Conservation (phyloP, 2,329 filamentous ascomycete species). For the Xylariomycetidae sp. region DNA sequence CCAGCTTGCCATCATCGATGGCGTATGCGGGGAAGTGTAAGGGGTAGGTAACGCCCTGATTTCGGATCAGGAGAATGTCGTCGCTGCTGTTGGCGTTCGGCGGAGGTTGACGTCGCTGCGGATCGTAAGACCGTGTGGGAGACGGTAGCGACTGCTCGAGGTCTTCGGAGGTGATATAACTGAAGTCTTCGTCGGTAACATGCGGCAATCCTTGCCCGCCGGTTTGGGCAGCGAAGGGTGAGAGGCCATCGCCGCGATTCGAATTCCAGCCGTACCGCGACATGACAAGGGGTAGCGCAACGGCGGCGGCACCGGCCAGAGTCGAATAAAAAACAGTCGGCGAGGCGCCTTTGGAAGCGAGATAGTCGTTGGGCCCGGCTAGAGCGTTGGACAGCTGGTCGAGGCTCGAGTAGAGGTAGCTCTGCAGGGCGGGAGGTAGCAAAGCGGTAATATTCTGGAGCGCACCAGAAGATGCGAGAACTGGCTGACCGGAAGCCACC, state of each 20-base stretch:
- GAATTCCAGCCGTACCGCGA: conserved; percentile 47
- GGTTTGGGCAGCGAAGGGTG: conserved; percentile 43
- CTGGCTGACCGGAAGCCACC: conserved; percentile 54
- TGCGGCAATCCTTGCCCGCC: conserved; percentile 45
- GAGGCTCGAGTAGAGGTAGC: conserved; percentile 49
- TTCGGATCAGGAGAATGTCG: conserved; percentile 65
- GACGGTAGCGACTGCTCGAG: conserved; percentile 40
- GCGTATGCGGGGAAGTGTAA: conserved; percentile 69
- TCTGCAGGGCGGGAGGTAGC: conserved; percentile 40
- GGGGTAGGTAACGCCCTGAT: conserved; percentile 59
- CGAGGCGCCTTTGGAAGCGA: conserved; percentile 45
- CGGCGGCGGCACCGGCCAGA: conserved; percentile 39
- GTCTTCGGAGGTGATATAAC: conserved; percentile 77
- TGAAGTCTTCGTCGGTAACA: conserved; percentile 71
- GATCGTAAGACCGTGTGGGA: conserved; percentile 35
- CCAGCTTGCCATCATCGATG: conserved; percentile 67
- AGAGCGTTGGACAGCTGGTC: conserved; percentile 42
- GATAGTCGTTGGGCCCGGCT: conserved; percentile 44
- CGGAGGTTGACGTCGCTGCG: conserved; percentile 26
- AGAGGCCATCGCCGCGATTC: conserved; percentile 38
- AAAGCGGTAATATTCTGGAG: conserved; percentile 52
- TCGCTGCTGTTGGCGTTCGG: conserved; percentile 45
- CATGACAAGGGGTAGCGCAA: conserved; percentile 48
- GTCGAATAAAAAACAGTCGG: conserved; percentile 45
- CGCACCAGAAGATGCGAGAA: conserved; percentile 58